phyloP scores from a whole-genome alignment of 2,329 filamentous ascomycete genomes.

The Colletotrichum sp. region DNA sequence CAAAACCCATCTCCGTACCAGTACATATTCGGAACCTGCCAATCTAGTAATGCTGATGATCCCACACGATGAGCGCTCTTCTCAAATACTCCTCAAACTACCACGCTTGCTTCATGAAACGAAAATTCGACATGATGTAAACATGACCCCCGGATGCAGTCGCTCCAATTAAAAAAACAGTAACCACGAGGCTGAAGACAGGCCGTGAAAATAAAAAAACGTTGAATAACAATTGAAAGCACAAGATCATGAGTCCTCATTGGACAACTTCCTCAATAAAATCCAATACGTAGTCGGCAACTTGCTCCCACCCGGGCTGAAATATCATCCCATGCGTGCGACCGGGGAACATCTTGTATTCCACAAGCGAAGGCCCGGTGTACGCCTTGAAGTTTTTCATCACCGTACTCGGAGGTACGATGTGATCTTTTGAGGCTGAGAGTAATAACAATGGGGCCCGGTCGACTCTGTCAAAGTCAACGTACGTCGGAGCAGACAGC shows the following conservation, averaged over 20 bases:
- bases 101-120: background rate
- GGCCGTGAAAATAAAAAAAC: background rate
- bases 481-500: slow-evolving; percentile 6
- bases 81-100: background rate
- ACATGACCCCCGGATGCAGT: rapidly evolving
- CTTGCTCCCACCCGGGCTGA: slow-evolving; percentile 22
- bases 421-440: slow-evolving; percentile 23
- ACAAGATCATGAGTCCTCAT: background rate
- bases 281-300: slow-evolving; percentile 4
- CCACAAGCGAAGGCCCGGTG: slow-evolving; percentile 14
- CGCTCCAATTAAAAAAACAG: background rate
- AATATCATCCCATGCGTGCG: slow-evolving; percentile 25
- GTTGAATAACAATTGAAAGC: background rate
- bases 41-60: background rate
- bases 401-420: slow-evolving; percentile 22
- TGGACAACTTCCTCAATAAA: background rate
- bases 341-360: slow-evolving; percentile 24
- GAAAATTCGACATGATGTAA: background rate
- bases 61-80: background rate
- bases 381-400: slow-evolving; percentile 23
- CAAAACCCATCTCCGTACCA: background rate
- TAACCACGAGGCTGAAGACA: background rate
- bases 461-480: slow-evolving; percentile 15
- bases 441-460: slow-evolving; percentile 21
- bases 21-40: background rate